Percentiles rank a stretch among this genome's conserved stretches.
Evolutionary conservation across 2,329 filamentous ascomycete species (phyloP).

Genomic region (Proliferodiscus dingleyae): DNA sequence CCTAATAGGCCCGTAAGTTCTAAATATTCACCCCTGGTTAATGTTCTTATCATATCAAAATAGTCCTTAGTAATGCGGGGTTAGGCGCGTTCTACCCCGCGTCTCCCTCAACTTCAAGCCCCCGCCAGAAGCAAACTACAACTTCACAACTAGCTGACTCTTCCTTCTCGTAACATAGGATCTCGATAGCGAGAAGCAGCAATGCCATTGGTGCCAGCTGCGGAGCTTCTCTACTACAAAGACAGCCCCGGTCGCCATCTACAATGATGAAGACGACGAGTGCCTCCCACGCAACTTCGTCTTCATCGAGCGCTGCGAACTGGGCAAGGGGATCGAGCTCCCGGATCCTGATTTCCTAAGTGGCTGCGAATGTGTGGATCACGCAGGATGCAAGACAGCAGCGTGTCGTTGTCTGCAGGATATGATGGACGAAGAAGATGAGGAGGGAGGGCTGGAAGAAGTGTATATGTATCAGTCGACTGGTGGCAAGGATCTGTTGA

Average conservation of each 20-base stretch:
- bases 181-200: neutral
- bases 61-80: neutral
- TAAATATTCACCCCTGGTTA: neutral
- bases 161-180: no score
- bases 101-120: neutral
- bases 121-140: no score
- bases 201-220: constrained; percentile 10
- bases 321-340: constrained; percentile 5
- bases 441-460: constrained; percentile 13
- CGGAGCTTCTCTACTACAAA: neutral
- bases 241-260: constrained; percentile 2
- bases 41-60: neutral
- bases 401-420: constrained; percentile 63
- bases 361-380: constrained; percentile 7
- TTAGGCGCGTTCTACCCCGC: neutral
- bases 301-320: constrained; percentile 5
- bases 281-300: constrained; percentile 5
- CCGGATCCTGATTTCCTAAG: constrained; percentile 6
- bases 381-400: neutral
- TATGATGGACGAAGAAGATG: constrained; percentile 46
- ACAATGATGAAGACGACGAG: constrained; percentile 3
- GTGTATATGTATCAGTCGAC: constrained; percentile 53
- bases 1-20: neutral
- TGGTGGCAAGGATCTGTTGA: constrained; percentile 49
- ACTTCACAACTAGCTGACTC: no score